Percentiles rank a stretch among this genome's conserved stretches.
Evolutionary conservation across 495 filamentous ascomycete species (phyloP).

Genomic region (Xylaria flabelliformis): DNA sequence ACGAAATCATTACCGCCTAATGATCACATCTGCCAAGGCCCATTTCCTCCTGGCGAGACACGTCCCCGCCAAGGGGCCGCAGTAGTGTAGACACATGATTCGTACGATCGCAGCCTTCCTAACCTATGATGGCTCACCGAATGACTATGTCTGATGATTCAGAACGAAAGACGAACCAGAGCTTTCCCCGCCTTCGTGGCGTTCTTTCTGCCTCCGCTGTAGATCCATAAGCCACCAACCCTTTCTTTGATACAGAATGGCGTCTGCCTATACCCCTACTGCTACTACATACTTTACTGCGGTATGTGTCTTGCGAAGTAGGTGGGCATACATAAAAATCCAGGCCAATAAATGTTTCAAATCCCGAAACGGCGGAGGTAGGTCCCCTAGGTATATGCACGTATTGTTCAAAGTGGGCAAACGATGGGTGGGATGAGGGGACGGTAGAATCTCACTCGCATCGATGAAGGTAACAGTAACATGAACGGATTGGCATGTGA

Average conservation of each 20-base stretch:
- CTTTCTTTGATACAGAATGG: neutral
- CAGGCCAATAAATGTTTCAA: constrained; percentile 18
- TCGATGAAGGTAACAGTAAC: constrained; percentile 12
- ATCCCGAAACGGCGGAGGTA: constrained; percentile 24
- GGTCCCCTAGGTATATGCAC: constrained; percentile 17
- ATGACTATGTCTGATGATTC: constrained; percentile 18
- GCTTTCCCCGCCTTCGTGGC: constrained; percentile 23
- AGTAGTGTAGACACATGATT: constrained; percentile 16
- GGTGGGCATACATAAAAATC: neutral
- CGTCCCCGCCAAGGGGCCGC: neutral
- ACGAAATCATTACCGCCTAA: constrained; percentile 17
- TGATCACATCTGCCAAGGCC: constrained; percentile 14
- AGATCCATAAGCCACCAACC: constrained; percentile 3
- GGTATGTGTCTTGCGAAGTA: neutral
- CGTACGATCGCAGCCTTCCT: neutral
- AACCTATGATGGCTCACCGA: constrained; percentile 11
- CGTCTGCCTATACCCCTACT: neutral
- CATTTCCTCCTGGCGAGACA: constrained; percentile 6
- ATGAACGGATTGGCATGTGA: constrained; percentile 23
- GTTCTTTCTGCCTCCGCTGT: neutral
- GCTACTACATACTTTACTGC: neutral
- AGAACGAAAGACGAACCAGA: constrained; percentile 1
- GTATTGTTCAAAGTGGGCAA: constrained; percentile 4
- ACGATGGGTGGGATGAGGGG: constrained; percentile 6
- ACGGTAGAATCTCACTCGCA: constrained; percentile 18